Percentiles rank a stretch among this genome's conserved stretches.
phyloP scores from a whole-genome alignment of 1,284 basidiomycete genomes.

The Pterulicium gracile region DNA sequence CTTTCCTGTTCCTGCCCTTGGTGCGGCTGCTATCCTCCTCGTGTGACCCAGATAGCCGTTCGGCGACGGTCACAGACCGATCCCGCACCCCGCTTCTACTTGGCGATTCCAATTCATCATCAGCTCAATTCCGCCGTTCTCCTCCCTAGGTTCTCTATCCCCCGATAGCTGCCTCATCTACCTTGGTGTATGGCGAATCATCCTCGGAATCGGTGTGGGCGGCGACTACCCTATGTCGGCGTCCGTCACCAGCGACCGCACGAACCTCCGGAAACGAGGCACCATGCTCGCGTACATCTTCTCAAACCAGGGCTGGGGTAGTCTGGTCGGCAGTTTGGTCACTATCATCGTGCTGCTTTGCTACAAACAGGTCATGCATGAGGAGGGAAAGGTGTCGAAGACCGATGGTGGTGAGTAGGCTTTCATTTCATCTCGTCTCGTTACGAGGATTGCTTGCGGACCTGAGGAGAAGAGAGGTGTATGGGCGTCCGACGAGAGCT shows the following conservation, averaged over 20 bases:
- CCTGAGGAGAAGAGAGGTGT: neutral
- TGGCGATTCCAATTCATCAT: constrained; percentile 4
- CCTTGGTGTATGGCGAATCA: constrained; percentile 53
- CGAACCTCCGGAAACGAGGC: constrained; percentile 60
- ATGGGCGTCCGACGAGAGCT: neutral
- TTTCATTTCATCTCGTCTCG: neutral
- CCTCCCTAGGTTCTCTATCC: constrained; percentile 24
- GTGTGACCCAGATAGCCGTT: too few relatives aligned
- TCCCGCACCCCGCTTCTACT: neutral
- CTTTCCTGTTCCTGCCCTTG: too few relatives aligned
- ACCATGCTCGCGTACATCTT: constrained; percentile 70
- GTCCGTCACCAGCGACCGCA: constrained; percentile 58
- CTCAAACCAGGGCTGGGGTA: constrained; percentile 69
- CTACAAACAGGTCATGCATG: constrained; percentile 59
- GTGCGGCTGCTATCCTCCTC: too few relatives aligned
- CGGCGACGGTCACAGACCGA: too few relatives aligned
- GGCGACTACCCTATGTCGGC: constrained; percentile 80
- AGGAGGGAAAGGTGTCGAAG: constrained; percentile 41
- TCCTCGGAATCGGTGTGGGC: constrained; percentile 69
- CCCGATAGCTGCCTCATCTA: constrained; percentile 45
- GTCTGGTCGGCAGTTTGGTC: constrained; percentile 52
- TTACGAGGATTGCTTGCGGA: neutral
- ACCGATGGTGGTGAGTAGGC: constrained; percentile 48
- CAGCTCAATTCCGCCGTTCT: neutral
- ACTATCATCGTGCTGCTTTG: constrained; percentile 60